phyloP scores from a whole-genome alignment of 805 yeast genomes.

The Schizosaccharomyces osmophilus region DNA sequence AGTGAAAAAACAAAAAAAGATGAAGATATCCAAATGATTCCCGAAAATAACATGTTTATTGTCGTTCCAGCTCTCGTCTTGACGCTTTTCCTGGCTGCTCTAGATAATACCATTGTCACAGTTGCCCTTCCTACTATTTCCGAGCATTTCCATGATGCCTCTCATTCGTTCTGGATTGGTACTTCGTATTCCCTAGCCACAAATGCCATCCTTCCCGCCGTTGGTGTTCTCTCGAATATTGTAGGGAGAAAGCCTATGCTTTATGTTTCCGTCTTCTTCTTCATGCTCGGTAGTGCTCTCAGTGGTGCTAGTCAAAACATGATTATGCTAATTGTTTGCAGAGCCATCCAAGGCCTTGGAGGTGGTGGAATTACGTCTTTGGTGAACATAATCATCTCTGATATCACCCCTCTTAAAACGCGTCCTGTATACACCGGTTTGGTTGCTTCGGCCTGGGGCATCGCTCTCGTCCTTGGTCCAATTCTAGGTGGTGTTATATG shows the following conservation, averaged over 20 bases:
- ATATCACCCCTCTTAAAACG: background rate
- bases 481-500: slow-evolving; percentile 43
- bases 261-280: slow-evolving; percentile 18
- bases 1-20: background rate
- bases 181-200: slow-evolving; percentile 36
- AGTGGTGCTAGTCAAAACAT: slow-evolving; percentile 23
- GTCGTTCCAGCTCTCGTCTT: slow-evolving; percentile 6
- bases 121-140: slow-evolving; percentile 35
- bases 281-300: slow-evolving; percentile 22
- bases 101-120: slow-evolving; percentile 38
- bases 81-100: slow-evolving; percentile 27
- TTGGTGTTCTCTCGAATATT: slow-evolving; percentile 44
- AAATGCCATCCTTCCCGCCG: slow-evolving; percentile 43
- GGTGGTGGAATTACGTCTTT: slow-evolving; percentile 29
- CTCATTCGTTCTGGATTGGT: slow-evolving; percentile 31
- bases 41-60: background rate
- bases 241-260: slow-evolving; percentile 18
- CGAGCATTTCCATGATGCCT: slow-evolving; percentile 23
- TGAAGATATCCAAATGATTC: background rate
- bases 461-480: slow-evolving; percentile 24
- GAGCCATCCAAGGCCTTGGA: slow-evolving; percentile 49
- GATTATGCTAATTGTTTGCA: slow-evolving; percentile 40
- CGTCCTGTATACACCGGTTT: slow-evolving; percentile 1
- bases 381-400: background rate
- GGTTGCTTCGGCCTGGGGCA: slow-evolving; percentile 2